Evolutionary conservation across 192 early-diverging fungal genomes (phyloP), one percentile per base, ranked within the genome.

Genomic region (Dissophora ornata): DNA sequence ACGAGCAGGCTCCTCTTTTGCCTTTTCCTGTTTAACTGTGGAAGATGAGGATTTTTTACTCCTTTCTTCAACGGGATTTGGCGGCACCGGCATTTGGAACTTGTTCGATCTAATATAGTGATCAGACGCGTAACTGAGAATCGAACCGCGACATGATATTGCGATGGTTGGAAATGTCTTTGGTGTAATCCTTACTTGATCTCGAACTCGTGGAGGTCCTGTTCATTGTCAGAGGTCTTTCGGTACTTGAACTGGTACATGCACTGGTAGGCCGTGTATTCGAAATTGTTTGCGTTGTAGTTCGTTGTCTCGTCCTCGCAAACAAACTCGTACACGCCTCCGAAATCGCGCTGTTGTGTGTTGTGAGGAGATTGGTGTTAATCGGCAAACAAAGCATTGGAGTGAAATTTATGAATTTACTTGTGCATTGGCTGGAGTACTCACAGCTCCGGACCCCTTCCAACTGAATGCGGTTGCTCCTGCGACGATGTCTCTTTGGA

Each of bases 191-290:
- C 69, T 47, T 81, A 82, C 81, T 56, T 32, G 65, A 81, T 41
- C 50, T 79, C 52, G 55, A 83, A 92, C 26, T 65, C 79, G 24
- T 69, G 66, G 38, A 92, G 60, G 22, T 86, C 86, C 30, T 82
- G 67, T 30, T 90, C 89, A 0, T 67, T 70, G 0, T 82, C 85
- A 4, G 86, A 80, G 12, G 69, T 53, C 44, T 81, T 82, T 48
- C 71, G 51, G 21, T 79, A 50, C 47, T 82, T 77, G 30, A 83
- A 79, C 60, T 93, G 86, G 54, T 81, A 90, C 86, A 91, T 91
- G 69, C 85, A 91, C 11, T 84, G 79, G 61, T 91, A 90, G 15
- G 83, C 62, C 6, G 81, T 84, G 22, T 80, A 51, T 69, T 90
- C 89, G 71, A 92, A 90, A 36, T 79, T 65, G 24, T 71, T 71